Evolutionary conservation across 306 rosid genomes (phyloP).

Genomic region (Vigna hirtella): DNA sequence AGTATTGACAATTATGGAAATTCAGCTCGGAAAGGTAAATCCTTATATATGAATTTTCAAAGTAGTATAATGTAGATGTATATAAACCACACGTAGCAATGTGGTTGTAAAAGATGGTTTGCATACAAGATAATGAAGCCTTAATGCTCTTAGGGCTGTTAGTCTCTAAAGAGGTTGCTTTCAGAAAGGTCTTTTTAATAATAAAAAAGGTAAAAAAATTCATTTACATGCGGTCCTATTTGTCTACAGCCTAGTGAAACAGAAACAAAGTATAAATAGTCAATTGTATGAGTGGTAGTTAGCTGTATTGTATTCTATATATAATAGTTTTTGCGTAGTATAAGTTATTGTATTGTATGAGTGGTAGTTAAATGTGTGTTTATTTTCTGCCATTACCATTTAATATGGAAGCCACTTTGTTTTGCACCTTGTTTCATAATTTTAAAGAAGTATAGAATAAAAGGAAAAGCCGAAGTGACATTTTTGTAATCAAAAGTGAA

Average conservation of each 20-base stretch:
- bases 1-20: constrained; percentile 70
- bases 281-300: not conserved
- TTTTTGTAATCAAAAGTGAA: not conserved
- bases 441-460: not conserved
- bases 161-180: not conserved
- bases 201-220: not conserved
- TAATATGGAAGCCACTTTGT: not conserved
- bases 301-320: not conserved
- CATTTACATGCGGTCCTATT: constrained; percentile 8
- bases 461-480: not conserved
- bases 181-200: not conserved
- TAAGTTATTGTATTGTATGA: too few relatives aligned
- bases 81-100: not conserved
- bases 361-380: not conserved
- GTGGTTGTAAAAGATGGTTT: not conserved
- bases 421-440: not conserved
- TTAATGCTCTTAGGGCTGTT: not conserved
- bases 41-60: constrained; percentile 15
- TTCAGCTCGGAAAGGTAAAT: constrained; percentile 67
- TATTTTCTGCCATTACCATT: not conserved
- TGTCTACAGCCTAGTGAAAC: not conserved
- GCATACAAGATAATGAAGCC: not conserved
- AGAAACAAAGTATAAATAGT: constrained; percentile 3
- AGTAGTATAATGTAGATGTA: not conserved
- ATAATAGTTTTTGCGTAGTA: not conserved